These are phyloP conservation scores for Phytophthora rubi DNA, from an alignment of 352 stramenopile genomes.

Conservation along the genomic window DNA sequence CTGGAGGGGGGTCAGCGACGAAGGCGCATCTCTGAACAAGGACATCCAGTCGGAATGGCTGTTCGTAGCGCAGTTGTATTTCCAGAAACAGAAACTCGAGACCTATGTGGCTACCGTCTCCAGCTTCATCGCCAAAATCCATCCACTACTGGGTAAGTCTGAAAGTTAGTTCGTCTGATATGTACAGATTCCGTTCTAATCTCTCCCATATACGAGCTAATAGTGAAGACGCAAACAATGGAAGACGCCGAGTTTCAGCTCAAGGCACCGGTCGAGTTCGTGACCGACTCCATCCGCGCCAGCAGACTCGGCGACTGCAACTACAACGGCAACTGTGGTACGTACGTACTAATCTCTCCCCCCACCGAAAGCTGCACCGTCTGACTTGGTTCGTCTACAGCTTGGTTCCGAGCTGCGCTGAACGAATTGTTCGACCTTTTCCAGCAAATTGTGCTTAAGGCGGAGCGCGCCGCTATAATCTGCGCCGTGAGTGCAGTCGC, in stretches of 20 bases:
- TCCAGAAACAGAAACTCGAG: conserved; percentile 51
- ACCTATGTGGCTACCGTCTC: conserved; percentile 42
- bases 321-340: conserved; percentile 67
- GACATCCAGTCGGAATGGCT: conserved; percentile 54
- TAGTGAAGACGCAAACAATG: conserved; percentile 50
- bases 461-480: conserved; percentile 45
- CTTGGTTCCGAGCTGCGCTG: conserved; percentile 50
- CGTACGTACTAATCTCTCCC: conserved; percentile 2
- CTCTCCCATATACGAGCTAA: conserved; percentile 34
- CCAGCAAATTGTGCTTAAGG: conserved; percentile 48
- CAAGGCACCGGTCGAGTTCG: conserved; percentile 64
- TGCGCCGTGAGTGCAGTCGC: conserved; percentile 31
- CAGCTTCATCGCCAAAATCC: conserved; percentile 40
- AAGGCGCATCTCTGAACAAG: conserved; percentile 48
- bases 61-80: conserved; percentile 50
- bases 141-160: conserved; percentile 44
- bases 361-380: conserved; percentile 14
- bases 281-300: conserved; percentile 52
- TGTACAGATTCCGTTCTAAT: neutral
- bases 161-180: too few relatives aligned
- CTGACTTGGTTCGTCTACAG: conserved; percentile 36
- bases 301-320: conserved; percentile 69
- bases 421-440: conserved; percentile 58
- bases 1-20: conserved; percentile 53
- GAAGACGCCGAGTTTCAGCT: conserved; percentile 65